Conservation (phyloP, 2,329 filamentous ascomycete species). For the Fusarium sp. region DNA sequence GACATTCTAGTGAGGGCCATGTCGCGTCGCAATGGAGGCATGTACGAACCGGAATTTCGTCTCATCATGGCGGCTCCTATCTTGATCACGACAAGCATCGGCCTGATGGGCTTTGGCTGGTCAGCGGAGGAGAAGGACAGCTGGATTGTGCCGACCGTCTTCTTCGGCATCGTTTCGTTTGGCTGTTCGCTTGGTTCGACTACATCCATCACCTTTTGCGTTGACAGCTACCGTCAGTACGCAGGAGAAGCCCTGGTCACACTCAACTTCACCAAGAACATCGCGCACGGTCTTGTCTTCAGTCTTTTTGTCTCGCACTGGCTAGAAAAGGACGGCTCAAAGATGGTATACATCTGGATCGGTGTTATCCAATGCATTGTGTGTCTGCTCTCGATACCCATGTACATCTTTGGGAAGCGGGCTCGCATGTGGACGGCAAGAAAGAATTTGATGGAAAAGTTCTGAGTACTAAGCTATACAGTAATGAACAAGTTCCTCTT, state of each 20-base stretch:
- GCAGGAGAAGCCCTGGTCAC: constrained; percentile 94
- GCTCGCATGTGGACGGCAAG: constrained; percentile 95
- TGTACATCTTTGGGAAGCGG: constrained; percentile 96
- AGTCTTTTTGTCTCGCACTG: constrained; percentile 89
- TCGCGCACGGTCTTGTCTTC: constrained; percentile 91
- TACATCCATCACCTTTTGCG: constrained; percentile 92
- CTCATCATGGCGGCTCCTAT: constrained; percentile 90
- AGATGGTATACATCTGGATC: constrained; percentile 83
- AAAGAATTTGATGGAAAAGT: constrained; percentile 88
- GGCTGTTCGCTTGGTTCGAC: constrained; percentile 92
- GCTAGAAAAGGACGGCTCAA: constrained; percentile 82
- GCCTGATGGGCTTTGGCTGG: constrained; percentile 96
- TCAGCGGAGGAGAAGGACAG: constrained; percentile 79
- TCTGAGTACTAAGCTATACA: constrained; percentile 41
- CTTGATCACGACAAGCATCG: constrained; percentile 81
- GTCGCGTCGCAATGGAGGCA: constrained; percentile 85
- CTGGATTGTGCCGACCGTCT: constrained; percentile 93
- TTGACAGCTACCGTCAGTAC: constrained; percentile 93
- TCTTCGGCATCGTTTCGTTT: constrained; percentile 93
- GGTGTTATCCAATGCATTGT: constrained; percentile 87
- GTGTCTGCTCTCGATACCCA: constrained; percentile 83
- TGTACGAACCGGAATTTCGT: constrained; percentile 95
- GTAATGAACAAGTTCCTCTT: background rate
- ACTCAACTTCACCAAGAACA: constrained; percentile 93
- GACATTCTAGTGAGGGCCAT: constrained; percentile 87